Evolutionary conservation across 2,329 filamentous ascomycete genomes (phyloP).

Genomic region (Geoglossum cookeanum): DNA sequence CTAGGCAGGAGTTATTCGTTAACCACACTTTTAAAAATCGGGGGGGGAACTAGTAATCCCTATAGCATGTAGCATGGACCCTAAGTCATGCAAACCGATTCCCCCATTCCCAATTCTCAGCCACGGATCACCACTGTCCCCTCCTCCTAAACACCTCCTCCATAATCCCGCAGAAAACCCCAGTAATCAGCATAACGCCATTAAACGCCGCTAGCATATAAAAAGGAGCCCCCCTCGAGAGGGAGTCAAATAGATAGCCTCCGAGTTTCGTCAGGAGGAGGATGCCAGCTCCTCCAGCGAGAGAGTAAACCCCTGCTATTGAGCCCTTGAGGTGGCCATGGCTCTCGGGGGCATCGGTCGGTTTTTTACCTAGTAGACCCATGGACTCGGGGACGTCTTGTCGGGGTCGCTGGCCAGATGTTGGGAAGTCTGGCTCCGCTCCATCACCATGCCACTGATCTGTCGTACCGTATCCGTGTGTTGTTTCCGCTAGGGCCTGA

Average conservation of each 20-base stretch:
- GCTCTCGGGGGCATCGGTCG: constrained; percentile 11
- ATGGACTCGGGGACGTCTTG: neutral
- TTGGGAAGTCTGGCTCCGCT: neutral
- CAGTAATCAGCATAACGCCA: constrained; percentile 40
- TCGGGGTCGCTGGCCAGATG: neutral
- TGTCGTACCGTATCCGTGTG: neutral
- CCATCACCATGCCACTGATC: neutral
- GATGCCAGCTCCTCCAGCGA: constrained; percentile 79
- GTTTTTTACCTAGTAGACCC: neutral
- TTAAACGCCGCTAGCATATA: constrained; percentile 92
- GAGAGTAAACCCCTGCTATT: constrained; percentile 84
- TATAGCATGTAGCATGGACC: too few relatives aligned
- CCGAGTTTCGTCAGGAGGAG: constrained; percentile 80
- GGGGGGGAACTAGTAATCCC: too few relatives aligned
- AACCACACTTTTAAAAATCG: too few relatives aligned
- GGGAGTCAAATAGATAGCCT: constrained; percentile 63
- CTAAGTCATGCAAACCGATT: too few relatives aligned
- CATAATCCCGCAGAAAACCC: neutral
- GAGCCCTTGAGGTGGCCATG: constrained; percentile 63
- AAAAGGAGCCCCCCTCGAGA: constrained; percentile 63
- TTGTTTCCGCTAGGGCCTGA: neutral
- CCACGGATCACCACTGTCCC: neutral
- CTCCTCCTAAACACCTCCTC: neutral
- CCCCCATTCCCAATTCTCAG: too few relatives aligned
- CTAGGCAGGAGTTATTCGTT: too few relatives aligned